phyloP scores from a whole-genome alignment of 768 basidiomycete genomes.

The Auricularia sp. region DNA sequence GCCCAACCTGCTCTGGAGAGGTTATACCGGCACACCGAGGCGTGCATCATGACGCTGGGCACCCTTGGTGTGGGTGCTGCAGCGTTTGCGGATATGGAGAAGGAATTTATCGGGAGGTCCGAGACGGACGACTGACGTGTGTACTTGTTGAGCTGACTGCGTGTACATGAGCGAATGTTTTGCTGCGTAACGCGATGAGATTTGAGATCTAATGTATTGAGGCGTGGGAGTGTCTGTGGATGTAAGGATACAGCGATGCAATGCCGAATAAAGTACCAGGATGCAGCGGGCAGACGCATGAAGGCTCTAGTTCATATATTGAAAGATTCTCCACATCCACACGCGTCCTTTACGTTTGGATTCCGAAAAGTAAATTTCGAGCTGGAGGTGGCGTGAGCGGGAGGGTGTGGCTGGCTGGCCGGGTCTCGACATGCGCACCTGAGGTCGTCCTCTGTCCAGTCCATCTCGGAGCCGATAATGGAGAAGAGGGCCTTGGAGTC shows the following conservation, averaged over 20 bases:
- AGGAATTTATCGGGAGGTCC: slow-evolving; percentile 50
- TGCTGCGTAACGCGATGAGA: not conserved
- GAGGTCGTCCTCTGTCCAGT: slow-evolving; percentile 88
- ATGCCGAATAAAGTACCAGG: not conserved
- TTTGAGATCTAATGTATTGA: not conserved
- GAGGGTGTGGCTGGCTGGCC: slow-evolving; percentile 2
- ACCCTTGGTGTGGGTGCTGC: slow-evolving; percentile 64
- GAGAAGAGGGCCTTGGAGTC: slow-evolving; percentile 96
- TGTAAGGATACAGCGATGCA: not conserved
- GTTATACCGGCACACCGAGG: slow-evolving; percentile 65
- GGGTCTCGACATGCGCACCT: slow-evolving; percentile 37
- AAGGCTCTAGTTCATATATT: slow-evolving; percentile 15
- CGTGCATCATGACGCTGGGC: slow-evolving; percentile 62
- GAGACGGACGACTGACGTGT: not conserved
- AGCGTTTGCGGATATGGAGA: slow-evolving; percentile 70
- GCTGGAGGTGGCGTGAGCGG: slow-evolving; percentile 26
- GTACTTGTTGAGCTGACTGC: not conserved
- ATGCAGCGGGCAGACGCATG: not conserved
- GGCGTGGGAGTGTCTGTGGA: not conserved
- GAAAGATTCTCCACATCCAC: slow-evolving; percentile 92
- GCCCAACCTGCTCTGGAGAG: slow-evolving; percentile 62
- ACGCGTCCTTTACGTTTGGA: slow-evolving; percentile 90
- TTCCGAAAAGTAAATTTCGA: slow-evolving; percentile 80
- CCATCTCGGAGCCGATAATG: slow-evolving; percentile 98
- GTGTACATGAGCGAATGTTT: not conserved